Base-by-base conservation (phyloP, 345 rosid genomes). In the Combretum micranthum region DNA sequence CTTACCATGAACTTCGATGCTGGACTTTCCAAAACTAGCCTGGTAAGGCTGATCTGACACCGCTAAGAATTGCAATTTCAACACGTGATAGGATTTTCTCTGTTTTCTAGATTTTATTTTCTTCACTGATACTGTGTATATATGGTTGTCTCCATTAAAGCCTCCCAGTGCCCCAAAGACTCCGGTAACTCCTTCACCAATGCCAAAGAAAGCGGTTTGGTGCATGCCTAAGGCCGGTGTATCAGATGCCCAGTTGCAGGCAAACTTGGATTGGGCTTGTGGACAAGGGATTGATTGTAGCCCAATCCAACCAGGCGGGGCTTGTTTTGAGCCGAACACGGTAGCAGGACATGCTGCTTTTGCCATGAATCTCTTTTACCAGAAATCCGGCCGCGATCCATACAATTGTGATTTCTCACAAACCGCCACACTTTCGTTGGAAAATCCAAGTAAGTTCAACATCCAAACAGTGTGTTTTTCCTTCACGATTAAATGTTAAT, bases 331-430 rank as follows among this genome's bases (percentile, higher is more conserved):
- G 54, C 93, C 96, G 0, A 81, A 86, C 74, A 83, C 85, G 12
- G 12, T 84, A 8, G 80, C 77, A 9, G 71, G 90, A 4, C 98
- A 88, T 47, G 95, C 98, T 42, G 77, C 95, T 15, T 92, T 65
- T 64, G 98, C 98, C 63, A 86, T 92, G 93, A 92, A 92, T 75
- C 79, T 88, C 63, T 72, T 72, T 61, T 88, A 70, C 67, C 96
- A 88, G 68, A 69, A 61, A n/a, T 60, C 80, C 22, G 73, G 57
- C 50, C 72, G 49, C 49, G 74, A 71, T 50, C 61, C 86, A 17
- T 65, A 69, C 74, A 65, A 76, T 53, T 92, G 98, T 7, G 96
- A 88, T 67, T 88, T 82, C 78, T 73, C 83, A 0, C 68, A 76
- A 55, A 72, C 92, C 1, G 84, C 88, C 45, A 44, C 64, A 15